Evolutionary conservation across 2,329 filamentous ascomycete genomes (phyloP).

Genomic region (Reticulascus tulasneorum): DNA sequence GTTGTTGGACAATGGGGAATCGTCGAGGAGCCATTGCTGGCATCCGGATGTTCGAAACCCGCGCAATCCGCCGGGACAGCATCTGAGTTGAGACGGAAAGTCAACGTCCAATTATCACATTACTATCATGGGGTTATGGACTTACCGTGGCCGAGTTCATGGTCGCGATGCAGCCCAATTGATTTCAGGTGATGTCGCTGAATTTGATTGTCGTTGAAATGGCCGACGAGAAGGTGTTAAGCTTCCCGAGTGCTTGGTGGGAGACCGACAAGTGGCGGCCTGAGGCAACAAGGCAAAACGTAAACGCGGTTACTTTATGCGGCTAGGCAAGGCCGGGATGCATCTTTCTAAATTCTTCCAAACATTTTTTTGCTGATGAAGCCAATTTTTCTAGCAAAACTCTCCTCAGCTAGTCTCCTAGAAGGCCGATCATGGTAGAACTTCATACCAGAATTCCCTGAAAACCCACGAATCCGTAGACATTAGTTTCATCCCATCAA

Average conservation of each 20-base stretch:
- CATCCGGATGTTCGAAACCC: slow-evolving; percentile 41
- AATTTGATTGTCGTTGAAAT: too few species aligned
- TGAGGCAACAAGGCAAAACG: slow-evolving; percentile 24
- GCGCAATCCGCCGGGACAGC: slow-evolving; percentile 57
- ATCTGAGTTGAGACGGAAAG: slow-evolving; percentile 38
- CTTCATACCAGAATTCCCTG: slow-evolving; percentile 40
- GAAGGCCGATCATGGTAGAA: slow-evolving; percentile 54
- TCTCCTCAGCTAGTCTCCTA: slow-evolving; percentile 41
- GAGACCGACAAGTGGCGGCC: slow-evolving; percentile 19
- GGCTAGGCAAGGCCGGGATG: slow-evolving; percentile 12
- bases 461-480: slow-evolving; percentile 48
- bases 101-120: too few species aligned
- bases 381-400: slow-evolving; percentile 37
- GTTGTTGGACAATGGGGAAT: slow-evolving; percentile 51
- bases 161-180: slow-evolving; percentile 29
- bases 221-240: too few species aligned
- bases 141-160: slow-evolving; percentile 29
- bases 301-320: too few species aligned
- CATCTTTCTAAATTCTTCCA: slow-evolving; percentile 12
- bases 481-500: slow-evolving; percentile 50
- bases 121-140: too few species aligned
- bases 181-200: slow-evolving; percentile 17
- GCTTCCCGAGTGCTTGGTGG: slow-evolving; percentile 10
- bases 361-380: slow-evolving; percentile 50
- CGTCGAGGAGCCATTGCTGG: slow-evolving; percentile 42